A percentile compares a stretch with the other conserved stretches of the same genome.
Evolutionary conservation across 192 early-diverging fungal genomes (phyloP).

Genomic region (Funneliformis geosporum): DNA sequence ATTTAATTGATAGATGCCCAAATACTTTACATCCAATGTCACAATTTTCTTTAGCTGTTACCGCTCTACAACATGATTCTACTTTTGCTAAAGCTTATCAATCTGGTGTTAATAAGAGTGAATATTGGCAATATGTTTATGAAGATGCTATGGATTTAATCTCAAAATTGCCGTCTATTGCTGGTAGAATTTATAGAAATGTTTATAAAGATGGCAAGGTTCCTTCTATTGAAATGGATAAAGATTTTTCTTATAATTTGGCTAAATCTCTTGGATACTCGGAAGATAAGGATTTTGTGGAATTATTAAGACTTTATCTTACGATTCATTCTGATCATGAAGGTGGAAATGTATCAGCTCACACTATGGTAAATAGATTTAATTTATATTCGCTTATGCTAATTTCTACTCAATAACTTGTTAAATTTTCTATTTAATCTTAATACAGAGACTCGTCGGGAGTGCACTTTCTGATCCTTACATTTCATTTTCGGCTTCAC

Average conservation of each 20-base stretch:
- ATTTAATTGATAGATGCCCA: slow-evolving; percentile 98
- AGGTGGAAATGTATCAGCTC: slow-evolving; percentile 99
- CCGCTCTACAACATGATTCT: slow-evolving; percentile 95
- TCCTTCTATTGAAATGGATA: slow-evolving; percentile 78
- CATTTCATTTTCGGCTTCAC: slow-evolving; percentile 93
- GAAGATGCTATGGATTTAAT: slow-evolving; percentile 99
- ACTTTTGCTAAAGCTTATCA: slow-evolving; percentile 97
- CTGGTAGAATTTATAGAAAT: slow-evolving; percentile 99
- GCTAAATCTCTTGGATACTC: slow-evolving; percentile 90
- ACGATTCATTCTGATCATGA: slow-evolving; percentile 99
- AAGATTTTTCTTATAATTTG: slow-evolving; percentile 97
- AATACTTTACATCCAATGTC: slow-evolving; percentile 99
- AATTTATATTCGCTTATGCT: not conserved
- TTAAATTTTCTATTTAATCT: not conserved
- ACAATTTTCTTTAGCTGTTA: slow-evolving; percentile 96
- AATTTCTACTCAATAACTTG: not conserved
- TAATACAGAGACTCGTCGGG: slow-evolving; percentile 72
- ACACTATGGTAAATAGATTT: slow-evolving; percentile 64
- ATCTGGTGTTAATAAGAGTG: slow-evolving; percentile 83
- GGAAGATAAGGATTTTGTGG: slow-evolving; percentile 86
- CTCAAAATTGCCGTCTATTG: slow-evolving; percentile 95
- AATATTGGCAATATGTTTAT: slow-evolving; percentile 96
- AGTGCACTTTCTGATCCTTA: slow-evolving; percentile 98
- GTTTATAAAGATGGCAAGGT: slow-evolving; percentile 97
- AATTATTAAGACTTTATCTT: slow-evolving; percentile 98